A percentile compares a stretch with the other conserved stretches of the same genome.
Evolutionary conservation across 768 basidiomycete species (phyloP).

Genomic region (Cystoderma amianthinum): DNA sequence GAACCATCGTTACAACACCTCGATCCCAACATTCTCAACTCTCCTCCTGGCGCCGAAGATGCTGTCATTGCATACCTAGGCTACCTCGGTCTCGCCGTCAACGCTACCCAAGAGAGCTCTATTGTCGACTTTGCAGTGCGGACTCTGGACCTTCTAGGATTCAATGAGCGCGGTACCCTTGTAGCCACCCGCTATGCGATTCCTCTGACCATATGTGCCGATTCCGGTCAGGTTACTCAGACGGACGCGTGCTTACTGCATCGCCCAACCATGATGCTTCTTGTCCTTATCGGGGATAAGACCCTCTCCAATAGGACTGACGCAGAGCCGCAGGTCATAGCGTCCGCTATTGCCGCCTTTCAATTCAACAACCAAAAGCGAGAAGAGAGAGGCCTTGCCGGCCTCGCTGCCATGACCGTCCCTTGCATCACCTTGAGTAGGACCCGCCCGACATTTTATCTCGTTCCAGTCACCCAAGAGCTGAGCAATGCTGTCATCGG

Average conservation of each 20-base stretch:
- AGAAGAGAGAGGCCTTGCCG: slow-evolving; percentile 7
- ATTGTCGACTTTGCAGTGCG: slow-evolving; percentile 15
- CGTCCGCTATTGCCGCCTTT: slow-evolving; percentile 22
- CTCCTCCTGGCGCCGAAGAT: slow-evolving; percentile 7
- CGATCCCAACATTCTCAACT: slow-evolving; percentile 15
- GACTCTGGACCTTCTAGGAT: slow-evolving; percentile 18
- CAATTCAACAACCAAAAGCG: slow-evolving; percentile 20
- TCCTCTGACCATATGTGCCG: slow-evolving; percentile 20
- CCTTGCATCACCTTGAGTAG: slow-evolving; percentile 26
- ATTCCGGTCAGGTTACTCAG: slow-evolving; percentile 10
- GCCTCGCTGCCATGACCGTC: slow-evolving; percentile 19
- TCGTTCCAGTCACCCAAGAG: slow-evolving; percentile 23
- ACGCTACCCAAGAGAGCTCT: slow-evolving; percentile 14
- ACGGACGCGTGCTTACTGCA: slow-evolving; percentile 21
- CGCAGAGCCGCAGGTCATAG: slow-evolving; percentile 17
- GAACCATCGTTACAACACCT: slow-evolving; percentile 18
- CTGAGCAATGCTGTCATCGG: slow-evolving; percentile 18
- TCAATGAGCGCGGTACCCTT: slow-evolving; percentile 7
- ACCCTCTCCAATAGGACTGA: slow-evolving; percentile 9
- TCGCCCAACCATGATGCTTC: slow-evolving; percentile 11
- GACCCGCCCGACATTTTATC: slow-evolving; percentile 25
- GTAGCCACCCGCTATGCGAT: slow-evolving; percentile 14
- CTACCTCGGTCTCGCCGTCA: slow-evolving; percentile 15
- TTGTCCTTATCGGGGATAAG: slow-evolving; percentile 17
- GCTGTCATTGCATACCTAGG: slow-evolving; percentile 12